Conservation (phyloP, 208 protist species). For the Trypanosoma caninum region DNA sequence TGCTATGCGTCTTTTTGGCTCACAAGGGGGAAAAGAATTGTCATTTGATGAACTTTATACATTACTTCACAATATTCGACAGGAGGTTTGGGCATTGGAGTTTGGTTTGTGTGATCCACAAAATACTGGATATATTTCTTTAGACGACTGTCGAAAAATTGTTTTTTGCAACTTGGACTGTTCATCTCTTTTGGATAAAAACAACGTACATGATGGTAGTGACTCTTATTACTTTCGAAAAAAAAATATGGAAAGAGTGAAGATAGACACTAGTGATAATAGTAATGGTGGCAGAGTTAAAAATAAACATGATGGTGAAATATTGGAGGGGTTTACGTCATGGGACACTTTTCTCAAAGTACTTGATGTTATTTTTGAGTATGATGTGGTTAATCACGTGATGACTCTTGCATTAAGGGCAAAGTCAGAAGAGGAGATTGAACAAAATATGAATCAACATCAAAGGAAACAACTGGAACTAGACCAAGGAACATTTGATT, state of each 20-base stretch:
- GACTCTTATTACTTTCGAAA: not conserved
- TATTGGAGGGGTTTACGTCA: conserved; percentile 20
- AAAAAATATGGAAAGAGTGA: not conserved
- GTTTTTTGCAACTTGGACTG: no score
- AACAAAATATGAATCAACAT: conserved; percentile 4
- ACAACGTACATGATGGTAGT: not conserved
- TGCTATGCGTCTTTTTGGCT: conserved; percentile 14
- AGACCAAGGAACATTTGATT: not conserved
- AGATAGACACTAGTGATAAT: no score
- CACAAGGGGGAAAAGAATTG: conserved; percentile 4
- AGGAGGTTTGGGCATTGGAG: conserved; percentile 59
- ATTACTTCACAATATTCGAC: conserved; percentile 51
- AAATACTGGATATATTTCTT: conserved; percentile 45
- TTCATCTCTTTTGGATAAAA: no score
- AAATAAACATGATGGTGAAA: not conserved
- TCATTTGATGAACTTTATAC: conserved; percentile 52
- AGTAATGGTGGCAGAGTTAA: not conserved
- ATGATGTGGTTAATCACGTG: conserved; percentile 35
- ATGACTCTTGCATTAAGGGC: conserved; percentile 49
- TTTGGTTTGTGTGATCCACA: conserved; percentile 49
- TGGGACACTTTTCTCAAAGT: conserved; percentile 69
- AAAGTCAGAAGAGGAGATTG: conserved; percentile 31
- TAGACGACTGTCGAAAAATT: conserved; percentile 42
- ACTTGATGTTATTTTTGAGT: conserved; percentile 64
- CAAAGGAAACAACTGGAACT: not conserved